phyloP scores from a whole-genome alignment of 129 eudicot genomes.

The Sambucus nigra region DNA sequence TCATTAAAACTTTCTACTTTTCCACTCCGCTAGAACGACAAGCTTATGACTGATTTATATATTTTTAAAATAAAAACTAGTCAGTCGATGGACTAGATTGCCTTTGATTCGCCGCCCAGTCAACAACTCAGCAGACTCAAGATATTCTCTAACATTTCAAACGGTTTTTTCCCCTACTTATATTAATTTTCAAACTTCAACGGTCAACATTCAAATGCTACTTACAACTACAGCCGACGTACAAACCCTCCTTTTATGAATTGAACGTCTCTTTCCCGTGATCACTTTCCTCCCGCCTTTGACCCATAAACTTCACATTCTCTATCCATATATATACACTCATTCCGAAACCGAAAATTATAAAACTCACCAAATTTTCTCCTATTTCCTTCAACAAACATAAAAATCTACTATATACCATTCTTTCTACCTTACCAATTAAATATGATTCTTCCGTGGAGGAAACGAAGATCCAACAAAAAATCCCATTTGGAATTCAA shows the following conservation, averaged over 20 bases:
- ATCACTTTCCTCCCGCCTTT: constrained; percentile 14
- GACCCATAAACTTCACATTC: constrained; percentile 16
- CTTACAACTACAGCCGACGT: constrained; percentile 21
- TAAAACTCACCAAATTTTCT: constrained; percentile 14
- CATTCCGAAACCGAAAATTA: background rate
- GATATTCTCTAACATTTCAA: too few species aligned
- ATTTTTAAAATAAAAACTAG: too few species aligned
- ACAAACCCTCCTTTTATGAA: constrained; percentile 1
- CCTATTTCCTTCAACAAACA: background rate
- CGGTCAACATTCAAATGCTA: constrained; percentile 75
- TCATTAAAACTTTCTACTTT: too few species aligned
- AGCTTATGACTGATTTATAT: too few species aligned
- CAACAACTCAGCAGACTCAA: too few species aligned
- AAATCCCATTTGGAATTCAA: constrained; percentile 16
- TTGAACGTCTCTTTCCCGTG: constrained; percentile 11
- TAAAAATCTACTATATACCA: background rate
- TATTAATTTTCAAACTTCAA: constrained; percentile 60
- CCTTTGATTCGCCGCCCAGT: too few species aligned
- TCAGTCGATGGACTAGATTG: too few species aligned
- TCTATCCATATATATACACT: background rate
- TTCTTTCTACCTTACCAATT: background rate
- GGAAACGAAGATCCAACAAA: constrained; percentile 32
- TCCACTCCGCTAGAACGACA: too few species aligned
- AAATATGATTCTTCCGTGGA: constrained; percentile 63
- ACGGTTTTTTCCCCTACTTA: too few species aligned